A percentile compares a stretch with the other conserved stretches of the same genome.
phyloP scores from a whole-genome alignment of 2,329 filamentous ascomycete genomes.

The Teratosphaeria gauchensis region DNA sequence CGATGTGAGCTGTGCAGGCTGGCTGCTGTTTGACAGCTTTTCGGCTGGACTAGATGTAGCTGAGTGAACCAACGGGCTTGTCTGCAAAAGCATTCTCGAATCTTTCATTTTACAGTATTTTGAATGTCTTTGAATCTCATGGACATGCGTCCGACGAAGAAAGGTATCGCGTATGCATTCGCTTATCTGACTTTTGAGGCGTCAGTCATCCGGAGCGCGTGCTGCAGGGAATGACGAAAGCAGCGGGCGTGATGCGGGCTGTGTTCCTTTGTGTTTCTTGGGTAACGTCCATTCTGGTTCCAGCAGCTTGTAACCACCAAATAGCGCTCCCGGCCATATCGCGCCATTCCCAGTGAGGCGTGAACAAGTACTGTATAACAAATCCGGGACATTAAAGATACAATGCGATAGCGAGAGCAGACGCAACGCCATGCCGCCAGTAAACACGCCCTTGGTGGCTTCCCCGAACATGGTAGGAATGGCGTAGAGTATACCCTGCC shows the following conservation, averaged over 20 bases:
- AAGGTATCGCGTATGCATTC: neutral
- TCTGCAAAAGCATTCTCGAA: neutral
- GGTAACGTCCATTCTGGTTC: neutral
- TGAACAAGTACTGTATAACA: neutral
- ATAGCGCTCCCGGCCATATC: neutral
- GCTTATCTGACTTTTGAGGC: neutral
- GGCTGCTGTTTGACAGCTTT: slow-evolving; percentile 1
- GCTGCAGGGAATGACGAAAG: neutral
- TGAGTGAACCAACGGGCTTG: neutral
- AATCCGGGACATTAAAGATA: neutral
- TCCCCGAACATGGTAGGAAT: neutral
- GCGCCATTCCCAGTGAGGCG: neutral
- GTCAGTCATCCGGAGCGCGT: neutral
- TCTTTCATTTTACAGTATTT: neutral
- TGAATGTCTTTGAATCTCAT: neutral
- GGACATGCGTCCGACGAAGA: neutral
- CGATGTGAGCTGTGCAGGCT: neutral
- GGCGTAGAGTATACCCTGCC: neutral
- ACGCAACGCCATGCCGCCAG: neutral
- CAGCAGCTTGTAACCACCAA: neutral
- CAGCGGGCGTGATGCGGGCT: neutral
- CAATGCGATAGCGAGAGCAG: neutral
- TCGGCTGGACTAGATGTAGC: neutral
- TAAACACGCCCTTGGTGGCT: slow-evolving; percentile 1
- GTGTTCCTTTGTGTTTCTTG: neutral